Percentiles rank a stretch among this genome's conserved stretches.
These are phyloP conservation scores for Clohesyomyces aquaticus DNA, from an alignment of 495 filamentous ascomycete species.

Conservation along the genomic window DNA sequence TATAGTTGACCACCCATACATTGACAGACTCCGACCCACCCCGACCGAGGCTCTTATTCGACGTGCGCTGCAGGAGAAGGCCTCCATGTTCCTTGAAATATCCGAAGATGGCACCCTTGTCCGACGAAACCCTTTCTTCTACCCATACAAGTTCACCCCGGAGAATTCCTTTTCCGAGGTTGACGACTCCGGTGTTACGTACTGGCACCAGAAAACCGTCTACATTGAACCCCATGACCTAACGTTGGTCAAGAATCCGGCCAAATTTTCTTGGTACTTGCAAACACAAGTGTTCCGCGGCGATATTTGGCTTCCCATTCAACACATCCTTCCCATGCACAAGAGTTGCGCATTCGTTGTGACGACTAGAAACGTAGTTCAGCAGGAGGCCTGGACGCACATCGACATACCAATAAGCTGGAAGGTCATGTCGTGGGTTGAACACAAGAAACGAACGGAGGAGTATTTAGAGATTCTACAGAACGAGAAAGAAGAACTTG, in stretches of 20 bases:
- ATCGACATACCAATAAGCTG: slow-evolving; percentile 45
- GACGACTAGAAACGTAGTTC: slow-evolving; percentile 43
- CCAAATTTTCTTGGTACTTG: slow-evolving; percentile 30
- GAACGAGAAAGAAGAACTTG: slow-evolving; percentile 4
- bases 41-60: slow-evolving; percentile 43
- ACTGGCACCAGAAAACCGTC: slow-evolving; percentile 38
- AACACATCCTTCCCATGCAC: slow-evolving; percentile 23
- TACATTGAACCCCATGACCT: slow-evolving; percentile 38
- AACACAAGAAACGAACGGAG: slow-evolving; percentile 25
- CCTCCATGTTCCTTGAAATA: slow-evolving; percentile 14
- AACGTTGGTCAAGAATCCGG: slow-evolving; percentile 23
- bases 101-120: slow-evolving; percentile 46
- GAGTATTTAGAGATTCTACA: slow-evolving; percentile 22
- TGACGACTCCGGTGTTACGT: slow-evolving; percentile 25
- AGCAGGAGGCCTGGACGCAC: slow-evolving; percentile 27
- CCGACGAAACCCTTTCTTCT: slow-evolving; percentile 26
- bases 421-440: slow-evolving; percentile 48
- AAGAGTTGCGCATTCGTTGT: slow-evolving; percentile 48
- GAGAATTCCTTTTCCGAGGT: slow-evolving; percentile 17
- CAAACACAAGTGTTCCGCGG: slow-evolving; percentile 22
- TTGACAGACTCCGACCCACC: slow-evolving; percentile 42
- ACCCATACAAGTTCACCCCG: slow-evolving; percentile 31
- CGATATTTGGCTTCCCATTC: slow-evolving; percentile 35
- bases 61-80: slow-evolving; percentile 30
- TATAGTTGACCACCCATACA: slow-evolving; percentile 43